Percentiles rank a stretch among this genome's conserved stretches.
Evolutionary conservation across 257 asterid species (phyloP).

Genomic region (Primulina eburnea): DNA sequence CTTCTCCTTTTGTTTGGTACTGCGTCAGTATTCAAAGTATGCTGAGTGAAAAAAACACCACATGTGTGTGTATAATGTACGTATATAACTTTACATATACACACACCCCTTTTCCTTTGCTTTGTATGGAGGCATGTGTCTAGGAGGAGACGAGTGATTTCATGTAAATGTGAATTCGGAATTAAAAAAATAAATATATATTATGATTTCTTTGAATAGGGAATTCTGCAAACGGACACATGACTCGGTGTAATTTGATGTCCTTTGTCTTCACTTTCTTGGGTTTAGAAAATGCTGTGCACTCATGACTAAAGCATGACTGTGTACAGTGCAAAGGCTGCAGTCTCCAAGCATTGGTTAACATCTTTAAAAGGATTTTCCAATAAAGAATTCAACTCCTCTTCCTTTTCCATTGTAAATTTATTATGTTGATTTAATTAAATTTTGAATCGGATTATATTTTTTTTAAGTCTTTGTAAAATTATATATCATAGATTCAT

Average conservation of each 20-base stretch:
- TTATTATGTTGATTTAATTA: too few relatives aligned
- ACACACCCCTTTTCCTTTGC: background rate
- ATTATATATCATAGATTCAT: too few relatives aligned
- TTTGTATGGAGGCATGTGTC: background rate
- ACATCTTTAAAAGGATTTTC: too few relatives aligned
- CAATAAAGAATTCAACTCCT: too few relatives aligned
- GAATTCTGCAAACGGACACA: conserved; percentile 21
- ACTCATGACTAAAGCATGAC: conserved; percentile 34
- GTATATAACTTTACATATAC: conserved; percentile 11
- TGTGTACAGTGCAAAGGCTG: background rate
- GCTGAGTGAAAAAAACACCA: conserved; percentile 14
- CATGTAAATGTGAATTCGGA: background rate
- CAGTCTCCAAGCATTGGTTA: background rate
- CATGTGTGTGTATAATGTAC: conserved; percentile 17
- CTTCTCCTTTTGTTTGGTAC: conserved; percentile 27
- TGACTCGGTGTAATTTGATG: conserved; percentile 19
- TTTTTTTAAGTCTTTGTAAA: too few relatives aligned
- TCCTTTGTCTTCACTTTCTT: conserved; percentile 32
- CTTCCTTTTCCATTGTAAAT: too few relatives aligned
- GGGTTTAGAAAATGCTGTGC: conserved; percentile 31
- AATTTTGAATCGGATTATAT: too few relatives aligned
- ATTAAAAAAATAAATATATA: background rate
- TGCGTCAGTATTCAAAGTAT: conserved; percentile 35
- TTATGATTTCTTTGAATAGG: conserved; percentile 19
- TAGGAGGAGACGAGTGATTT: background rate